A percentile compares a stretch with the other conserved stretches of the same genome.
These are phyloP conservation scores for Blastobotrys terrestris DNA, from an alignment of 805 yeast species.

Conservation along the genomic window DNA sequence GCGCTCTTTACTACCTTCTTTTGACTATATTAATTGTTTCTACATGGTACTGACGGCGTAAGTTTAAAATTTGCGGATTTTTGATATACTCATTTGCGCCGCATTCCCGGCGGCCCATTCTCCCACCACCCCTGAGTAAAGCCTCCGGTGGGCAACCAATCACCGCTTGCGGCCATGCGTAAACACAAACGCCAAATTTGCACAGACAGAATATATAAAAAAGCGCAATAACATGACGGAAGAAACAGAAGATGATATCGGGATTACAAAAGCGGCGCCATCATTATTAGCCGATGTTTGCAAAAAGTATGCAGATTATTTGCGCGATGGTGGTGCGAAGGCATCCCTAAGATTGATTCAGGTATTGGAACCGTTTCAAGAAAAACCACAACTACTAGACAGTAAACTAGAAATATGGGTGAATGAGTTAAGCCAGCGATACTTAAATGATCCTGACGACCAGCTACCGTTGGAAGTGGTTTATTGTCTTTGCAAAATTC, in stretches of 20 bases:
- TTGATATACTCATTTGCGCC: no score
- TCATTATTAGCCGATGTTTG: constrained; percentile 11
- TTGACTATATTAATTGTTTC: no score
- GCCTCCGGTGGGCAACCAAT: no score
- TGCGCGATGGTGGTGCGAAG: background rate
- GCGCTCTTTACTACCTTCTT: no score
- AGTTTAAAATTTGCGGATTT: no score
- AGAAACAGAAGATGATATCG: constrained; percentile 16
- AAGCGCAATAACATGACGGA: background rate
- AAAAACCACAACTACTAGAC: constrained; percentile 24
- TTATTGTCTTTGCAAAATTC: constrained; percentile 57
- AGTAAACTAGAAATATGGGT: constrained; percentile 11
- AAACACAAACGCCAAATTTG: background rate
- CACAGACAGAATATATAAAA: background rate
- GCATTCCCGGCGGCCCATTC: no score
- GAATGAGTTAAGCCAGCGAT: constrained; percentile 5
- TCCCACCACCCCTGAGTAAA: no score
- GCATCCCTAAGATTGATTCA: constrained; percentile 2
- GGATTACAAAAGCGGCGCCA: constrained; percentile 18
- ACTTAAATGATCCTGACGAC: constrained; percentile 1
- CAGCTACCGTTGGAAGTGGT: constrained; percentile 34
- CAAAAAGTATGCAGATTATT: background rate
- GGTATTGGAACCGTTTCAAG: constrained; percentile 23
- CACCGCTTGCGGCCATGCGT: no score
- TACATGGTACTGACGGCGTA: no score